Base-by-base conservation (phyloP, 805 yeast species). In the Isabelozyma pseudorhagii region DNA sequence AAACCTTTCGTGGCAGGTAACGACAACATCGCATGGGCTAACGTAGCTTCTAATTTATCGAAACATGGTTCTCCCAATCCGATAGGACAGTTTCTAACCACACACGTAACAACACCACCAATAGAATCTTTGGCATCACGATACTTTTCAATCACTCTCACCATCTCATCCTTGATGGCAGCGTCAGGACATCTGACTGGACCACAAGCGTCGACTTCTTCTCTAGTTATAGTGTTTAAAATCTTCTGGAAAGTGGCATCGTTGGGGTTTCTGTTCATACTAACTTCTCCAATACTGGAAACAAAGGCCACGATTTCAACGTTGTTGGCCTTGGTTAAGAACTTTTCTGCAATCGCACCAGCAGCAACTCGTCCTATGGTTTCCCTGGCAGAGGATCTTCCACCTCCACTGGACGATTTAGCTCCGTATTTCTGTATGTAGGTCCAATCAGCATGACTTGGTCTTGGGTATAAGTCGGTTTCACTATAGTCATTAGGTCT, bases 301-400 rank as follows among this genome's bases (percentile, higher is more conserved):
- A 93, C 97, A 70, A 94, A 94, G 0, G 97, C 99, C 44, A 94
- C 97, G 61, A 94, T 89, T 69, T 93, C 98, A 43, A 94, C 94
- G 51, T 82, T 80, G 64, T 87, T 84, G 48, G 88, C 87, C 59
- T 86, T 83, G 45, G 72, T 64, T 63, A 94, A 79, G 55, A 89
- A 85, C 72, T 92, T 93, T 70, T 94, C 99, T 45, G 99, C 99
- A 69, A 94, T 84, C 46, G 97, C 98, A 63, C 97, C 97, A 8
- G 97, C 98, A 44, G 98, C 98, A 47, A 94, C 99, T 70, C 99
- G 83, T 50, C 99, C 99, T 61, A 94, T 94, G 41, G 99, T 94
- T 73, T 94, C 99, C 70, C 99, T 84, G 8, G 99, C 99, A 42
- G 93, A 84, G 10, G 97, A 87, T 66, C 99, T 83, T 54, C 99